phyloP scores from a whole-genome alignment of 2,329 filamentous ascomycete species.

The Sordariomycetes sp. region DNA sequence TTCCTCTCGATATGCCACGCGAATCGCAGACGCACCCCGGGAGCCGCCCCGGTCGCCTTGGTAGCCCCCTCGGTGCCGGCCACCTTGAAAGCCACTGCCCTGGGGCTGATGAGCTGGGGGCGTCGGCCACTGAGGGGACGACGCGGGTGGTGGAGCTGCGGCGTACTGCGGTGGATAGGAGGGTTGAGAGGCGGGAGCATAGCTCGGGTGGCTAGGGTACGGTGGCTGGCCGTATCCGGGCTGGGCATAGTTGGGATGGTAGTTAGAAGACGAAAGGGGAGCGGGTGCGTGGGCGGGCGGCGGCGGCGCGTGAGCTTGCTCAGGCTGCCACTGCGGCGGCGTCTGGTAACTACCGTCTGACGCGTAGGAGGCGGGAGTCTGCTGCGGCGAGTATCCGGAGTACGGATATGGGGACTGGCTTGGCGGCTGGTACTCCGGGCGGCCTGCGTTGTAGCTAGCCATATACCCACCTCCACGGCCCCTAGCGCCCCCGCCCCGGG shows the following conservation, averaged over 20 bases:
- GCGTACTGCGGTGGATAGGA: conserved; percentile 2
- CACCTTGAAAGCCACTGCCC: background rate
- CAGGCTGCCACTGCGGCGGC: conserved; percentile 1
- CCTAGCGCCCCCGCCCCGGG: conserved; percentile 12
- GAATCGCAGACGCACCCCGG: background rate
- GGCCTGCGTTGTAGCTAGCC: conserved; percentile 15
- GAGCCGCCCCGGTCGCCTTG: conserved; percentile 30
- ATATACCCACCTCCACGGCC: conserved; percentile 24
- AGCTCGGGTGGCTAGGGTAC: conserved; percentile 19
- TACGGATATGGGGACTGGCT: conserved; percentile 21
- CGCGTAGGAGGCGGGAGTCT: conserved; percentile 2
- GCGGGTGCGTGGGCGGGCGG: conserved; percentile 24
- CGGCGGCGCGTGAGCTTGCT: conserved; percentile 2
- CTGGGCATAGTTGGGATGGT: conserved; percentile 45
- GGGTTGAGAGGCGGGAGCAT: conserved; percentile 17
- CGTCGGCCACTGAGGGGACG: conserved; percentile 2
- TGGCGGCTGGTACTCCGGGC: conserved; percentile 4
- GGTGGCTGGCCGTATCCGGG: conserved; percentile 27
- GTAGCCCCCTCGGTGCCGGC: conserved; percentile 15
- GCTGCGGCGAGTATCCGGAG: conserved; percentile 16
- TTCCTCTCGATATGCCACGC: background rate
- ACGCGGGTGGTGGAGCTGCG: background rate
- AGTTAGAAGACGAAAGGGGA: conserved; percentile 37
- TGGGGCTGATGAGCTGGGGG: background rate
- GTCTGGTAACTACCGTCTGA: conserved; percentile 5